phyloP scores from a whole-genome alignment of 2,329 filamentous ascomycete genomes.

The Nigrospora sphaerica region DNA sequence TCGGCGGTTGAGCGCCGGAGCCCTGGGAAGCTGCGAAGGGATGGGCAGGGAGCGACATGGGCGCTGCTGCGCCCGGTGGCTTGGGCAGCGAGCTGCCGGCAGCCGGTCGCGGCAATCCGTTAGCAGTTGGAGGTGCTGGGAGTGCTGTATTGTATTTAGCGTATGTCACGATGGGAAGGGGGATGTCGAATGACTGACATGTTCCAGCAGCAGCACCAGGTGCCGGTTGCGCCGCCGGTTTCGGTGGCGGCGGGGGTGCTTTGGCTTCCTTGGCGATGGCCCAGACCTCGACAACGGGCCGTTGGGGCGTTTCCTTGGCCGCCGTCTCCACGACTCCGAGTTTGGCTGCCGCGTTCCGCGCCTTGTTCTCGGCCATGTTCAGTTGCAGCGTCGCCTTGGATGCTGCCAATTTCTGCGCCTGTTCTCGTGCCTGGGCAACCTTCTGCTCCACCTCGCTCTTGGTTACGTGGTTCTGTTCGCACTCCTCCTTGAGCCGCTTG shows the following conservation, averaged over 20 bases:
- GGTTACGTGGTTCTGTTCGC: conserved; percentile 31
- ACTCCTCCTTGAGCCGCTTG: conserved; percentile 50
- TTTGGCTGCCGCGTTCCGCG: conserved; percentile 60
- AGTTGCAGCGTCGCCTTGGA: conserved; percentile 70
- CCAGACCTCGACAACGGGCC: conserved; percentile 82
- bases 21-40: too few relatives aligned
- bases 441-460: conserved; percentile 46
- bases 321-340: conserved; percentile 73
- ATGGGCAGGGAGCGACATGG: too few relatives aligned
- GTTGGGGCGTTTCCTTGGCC: conserved; percentile 76
- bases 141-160: too few relatives aligned
- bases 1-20: not conserved
- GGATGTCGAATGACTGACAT: too few relatives aligned
- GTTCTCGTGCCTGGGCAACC: conserved; percentile 45
- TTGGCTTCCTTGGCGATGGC: conserved; percentile 66
- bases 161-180: too few relatives aligned
- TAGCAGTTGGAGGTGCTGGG: too few relatives aligned
- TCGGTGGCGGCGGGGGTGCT: conserved; percentile 25
- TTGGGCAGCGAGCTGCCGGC: too few relatives aligned
- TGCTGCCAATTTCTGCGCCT: conserved; percentile 64
- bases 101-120: too few relatives aligned
- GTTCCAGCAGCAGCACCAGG: conserved; percentile 4
- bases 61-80: too few relatives aligned
- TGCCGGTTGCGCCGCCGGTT: conserved; percentile 18
- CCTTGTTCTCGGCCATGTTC: conserved; percentile 71